Percentiles rank a stretch among this genome's conserved stretches.
These are phyloP conservation scores for Amesomyces nigricolor DNA, from an alignment of 2,329 filamentous ascomycete genomes.

Conservation along the genomic window DNA sequence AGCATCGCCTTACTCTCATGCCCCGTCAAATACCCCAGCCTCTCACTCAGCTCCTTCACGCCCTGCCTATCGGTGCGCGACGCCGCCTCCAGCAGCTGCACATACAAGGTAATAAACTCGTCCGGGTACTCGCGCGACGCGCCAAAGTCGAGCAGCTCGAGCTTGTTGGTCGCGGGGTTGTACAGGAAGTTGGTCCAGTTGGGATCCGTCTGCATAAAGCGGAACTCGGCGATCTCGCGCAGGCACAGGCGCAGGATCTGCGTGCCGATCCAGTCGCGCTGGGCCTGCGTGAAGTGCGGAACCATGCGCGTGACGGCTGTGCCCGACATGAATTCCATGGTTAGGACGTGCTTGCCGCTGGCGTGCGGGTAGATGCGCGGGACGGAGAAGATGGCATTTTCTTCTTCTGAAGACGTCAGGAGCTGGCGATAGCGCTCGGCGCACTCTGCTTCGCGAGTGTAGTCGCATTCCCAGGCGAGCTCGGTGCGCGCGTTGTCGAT, in stretches of 20 bases:
- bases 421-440: constrained; percentile 70
- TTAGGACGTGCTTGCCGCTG: constrained; percentile 79
- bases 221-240: constrained; percentile 89
- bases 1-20: constrained; percentile 81
- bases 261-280: constrained; percentile 93
- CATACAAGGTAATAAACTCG: constrained; percentile 73
- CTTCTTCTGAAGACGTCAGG: constrained; percentile 46
- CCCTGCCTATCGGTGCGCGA: constrained; percentile 59
- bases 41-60: constrained; percentile 63
- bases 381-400: constrained; percentile 69
- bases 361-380: constrained; percentile 73
- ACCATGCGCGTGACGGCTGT: constrained; percentile 76
- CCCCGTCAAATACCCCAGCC: constrained; percentile 87
- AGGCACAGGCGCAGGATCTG: constrained; percentile 88
- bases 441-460: constrained; percentile 79
- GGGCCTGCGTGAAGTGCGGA: constrained; percentile 64
- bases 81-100: constrained; percentile 74
- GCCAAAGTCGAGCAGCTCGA: constrained; percentile 94
- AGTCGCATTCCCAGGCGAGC: constrained; percentile 96
- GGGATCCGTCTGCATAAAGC: constrained; percentile 98
- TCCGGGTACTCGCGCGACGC: constrained; percentile 81
- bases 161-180: constrained; percentile 62
- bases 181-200: constrained; percentile 99
- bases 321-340: constrained; percentile 87
- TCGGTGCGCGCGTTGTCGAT: constrained; percentile 92